These are phyloP conservation scores for Aspergillus taichungensis DNA, from an alignment of 495 filamentous ascomycete genomes.

Conservation along the genomic window DNA sequence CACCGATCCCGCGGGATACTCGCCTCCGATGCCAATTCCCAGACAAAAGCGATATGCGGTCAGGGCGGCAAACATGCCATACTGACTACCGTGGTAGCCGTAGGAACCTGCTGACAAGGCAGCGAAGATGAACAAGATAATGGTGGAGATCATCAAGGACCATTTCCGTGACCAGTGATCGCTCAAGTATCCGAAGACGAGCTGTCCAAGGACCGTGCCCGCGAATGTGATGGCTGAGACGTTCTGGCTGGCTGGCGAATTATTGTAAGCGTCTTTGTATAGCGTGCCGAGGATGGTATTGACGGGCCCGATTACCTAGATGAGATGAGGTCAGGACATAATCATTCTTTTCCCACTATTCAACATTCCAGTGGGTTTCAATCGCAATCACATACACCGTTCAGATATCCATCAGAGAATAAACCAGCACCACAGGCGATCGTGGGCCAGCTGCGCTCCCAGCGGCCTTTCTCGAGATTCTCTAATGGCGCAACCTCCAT, in stretches of 20 bases:
- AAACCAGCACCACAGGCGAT: conserved; percentile 84
- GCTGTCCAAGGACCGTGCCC: conserved; percentile 77
- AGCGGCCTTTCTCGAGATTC: conserved; percentile 35
- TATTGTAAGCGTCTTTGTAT: conserved; percentile 54
- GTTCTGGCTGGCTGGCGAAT: conserved; percentile 58
- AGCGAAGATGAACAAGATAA: conserved; percentile 77
- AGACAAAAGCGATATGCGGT: conserved; percentile 80
- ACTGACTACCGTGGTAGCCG: conserved; percentile 49
- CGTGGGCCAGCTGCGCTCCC: conserved; percentile 56
- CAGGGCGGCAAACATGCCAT: conserved; percentile 71
- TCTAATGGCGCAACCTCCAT: conserved; percentile 28
- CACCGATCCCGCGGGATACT: conserved; percentile 86
- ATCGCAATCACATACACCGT: conserved; percentile 45
- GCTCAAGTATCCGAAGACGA: conserved; percentile 71
- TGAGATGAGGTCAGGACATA: background rate
- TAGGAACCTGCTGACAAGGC: conserved; percentile 72
- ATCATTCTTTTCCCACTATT: background rate
- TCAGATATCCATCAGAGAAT: conserved; percentile 87
- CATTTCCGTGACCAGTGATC: conserved; percentile 80
- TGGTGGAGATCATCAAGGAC: conserved; percentile 69
- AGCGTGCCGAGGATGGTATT: conserved; percentile 58
- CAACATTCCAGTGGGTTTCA: too few relatives aligned
- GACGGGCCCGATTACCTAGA: conserved; percentile 72
- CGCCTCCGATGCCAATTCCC: conserved; percentile 57
- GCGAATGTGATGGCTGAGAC: conserved; percentile 77